Evolutionary conservation across 805 yeast genomes (phyloP).

Genomic region (Yamadazyma phyllophila): DNA sequence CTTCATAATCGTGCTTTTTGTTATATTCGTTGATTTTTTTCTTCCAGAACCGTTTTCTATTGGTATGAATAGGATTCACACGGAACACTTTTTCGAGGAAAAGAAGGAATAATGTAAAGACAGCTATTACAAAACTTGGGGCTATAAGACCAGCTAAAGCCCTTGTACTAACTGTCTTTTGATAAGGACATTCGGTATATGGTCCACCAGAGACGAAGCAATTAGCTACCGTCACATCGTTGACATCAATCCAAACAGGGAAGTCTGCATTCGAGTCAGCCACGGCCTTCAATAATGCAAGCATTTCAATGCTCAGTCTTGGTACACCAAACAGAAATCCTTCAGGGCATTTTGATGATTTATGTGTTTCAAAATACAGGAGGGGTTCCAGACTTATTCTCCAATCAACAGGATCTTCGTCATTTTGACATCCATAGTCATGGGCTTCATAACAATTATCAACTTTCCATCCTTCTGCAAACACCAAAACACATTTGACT

Average conservation of each 20-base stretch:
- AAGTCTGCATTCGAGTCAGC: constrained; percentile 20
- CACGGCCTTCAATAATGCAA: constrained; percentile 28
- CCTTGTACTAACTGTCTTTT: constrained; percentile 48
- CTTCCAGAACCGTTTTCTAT: constrained; percentile 63
- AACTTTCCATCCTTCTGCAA: constrained; percentile 56
- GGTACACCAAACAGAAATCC: constrained; percentile 34
- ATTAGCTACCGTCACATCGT: constrained; percentile 65
- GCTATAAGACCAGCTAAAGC: constrained; percentile 62
- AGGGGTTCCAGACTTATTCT: constrained; percentile 26
- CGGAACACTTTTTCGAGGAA: constrained; percentile 52
- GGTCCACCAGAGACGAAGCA: constrained; percentile 91
- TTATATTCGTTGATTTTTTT: constrained; percentile 53
- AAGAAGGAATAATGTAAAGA: constrained; percentile 50
- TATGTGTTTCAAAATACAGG: constrained; percentile 46
- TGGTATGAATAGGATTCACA: constrained; percentile 66
- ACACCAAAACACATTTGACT: constrained; percentile 41
- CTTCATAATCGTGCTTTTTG: constrained; percentile 70
- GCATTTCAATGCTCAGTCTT: constrained; percentile 34
- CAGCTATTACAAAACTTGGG: constrained; percentile 62
- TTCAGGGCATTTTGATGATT: constrained; percentile 28
- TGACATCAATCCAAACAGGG: constrained; percentile 76
- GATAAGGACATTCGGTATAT: constrained; percentile 75
- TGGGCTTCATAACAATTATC: constrained; percentile 60
- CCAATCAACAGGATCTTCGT: constrained; percentile 43
- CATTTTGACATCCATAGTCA: constrained; percentile 55